Evolutionary conservation across 225 moss, liverwort and hornwort species (phyloP).

Genomic region (Physcomitrium patens): DNA sequence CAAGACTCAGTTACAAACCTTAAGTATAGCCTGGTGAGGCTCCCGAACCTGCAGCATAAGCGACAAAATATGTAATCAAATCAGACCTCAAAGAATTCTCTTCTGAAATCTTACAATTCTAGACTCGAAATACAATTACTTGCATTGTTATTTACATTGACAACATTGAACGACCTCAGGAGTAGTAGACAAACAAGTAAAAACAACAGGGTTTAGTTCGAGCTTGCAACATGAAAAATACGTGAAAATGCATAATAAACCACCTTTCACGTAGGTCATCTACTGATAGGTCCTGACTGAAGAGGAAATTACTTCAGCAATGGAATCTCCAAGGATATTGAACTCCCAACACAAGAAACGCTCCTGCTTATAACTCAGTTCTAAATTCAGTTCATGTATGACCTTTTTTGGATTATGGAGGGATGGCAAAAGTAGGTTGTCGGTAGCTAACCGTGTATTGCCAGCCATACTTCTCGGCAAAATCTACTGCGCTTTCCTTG

Average conservation of each 20-base stretch:
- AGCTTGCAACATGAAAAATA: too few species aligned
- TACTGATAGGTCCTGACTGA: neutral
- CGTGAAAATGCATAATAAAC: neutral
- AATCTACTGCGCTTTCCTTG: conserved; percentile 88
- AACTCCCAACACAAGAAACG: neutral
- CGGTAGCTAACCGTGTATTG: conserved; percentile 67
- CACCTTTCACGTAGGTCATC: neutral
- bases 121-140: neutral
- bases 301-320: conserved; percentile 17
- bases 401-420: neutral
- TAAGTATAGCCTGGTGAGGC: conserved; percentile 57
- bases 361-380: neutral
- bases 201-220: neutral
- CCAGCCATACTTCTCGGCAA: conserved; percentile 97
- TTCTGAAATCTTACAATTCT: neutral
- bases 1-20: conserved; percentile 44
- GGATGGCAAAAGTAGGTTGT: neutral
- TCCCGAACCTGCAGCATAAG: conserved; percentile 62
- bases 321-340: neutral
- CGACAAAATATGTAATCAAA: conserved; percentile 17
- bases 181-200: neutral
- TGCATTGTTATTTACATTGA: neutral
- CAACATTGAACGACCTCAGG: neutral
- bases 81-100: neutral
- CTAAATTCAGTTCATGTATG: conserved; percentile 7